Evolutionary conservation across 73 alveolate species (phyloP).

Genomic region (Effrenium voratum): DNA sequence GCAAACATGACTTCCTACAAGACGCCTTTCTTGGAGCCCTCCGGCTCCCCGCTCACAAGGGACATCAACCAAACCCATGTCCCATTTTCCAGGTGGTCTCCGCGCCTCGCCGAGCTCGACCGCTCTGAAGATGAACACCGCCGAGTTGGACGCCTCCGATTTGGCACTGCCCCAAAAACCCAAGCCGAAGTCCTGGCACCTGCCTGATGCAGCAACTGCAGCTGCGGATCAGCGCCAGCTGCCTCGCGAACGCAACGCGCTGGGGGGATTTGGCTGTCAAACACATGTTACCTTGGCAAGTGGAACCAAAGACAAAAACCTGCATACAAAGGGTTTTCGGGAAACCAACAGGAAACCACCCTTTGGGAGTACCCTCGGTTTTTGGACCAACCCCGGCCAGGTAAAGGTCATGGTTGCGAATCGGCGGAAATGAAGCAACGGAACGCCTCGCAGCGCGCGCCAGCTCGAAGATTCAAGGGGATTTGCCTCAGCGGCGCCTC

Average conservation of each 20-base stretch:
- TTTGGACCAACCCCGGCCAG: not conserved
- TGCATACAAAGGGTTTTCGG: not conserved
- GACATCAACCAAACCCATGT: not conserved
- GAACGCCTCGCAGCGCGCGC: slow-evolving; percentile 23
- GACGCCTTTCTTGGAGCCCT: not conserved
- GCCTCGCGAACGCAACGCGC: no score
- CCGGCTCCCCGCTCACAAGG: not conserved
- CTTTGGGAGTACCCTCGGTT: not conserved
- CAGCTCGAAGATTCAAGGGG: slow-evolving; percentile 73
- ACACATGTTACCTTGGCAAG: no score
- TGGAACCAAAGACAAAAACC: no score
- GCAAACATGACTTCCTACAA: not conserved
- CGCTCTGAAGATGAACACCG: slow-evolving; percentile 71
- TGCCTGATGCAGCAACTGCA: slow-evolving; percentile 66
- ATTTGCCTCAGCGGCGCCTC: slow-evolving; percentile 38
- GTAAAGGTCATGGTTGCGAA: no score
- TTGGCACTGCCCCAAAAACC: no score
- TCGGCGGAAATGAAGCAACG: no score
- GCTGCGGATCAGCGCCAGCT: not conserved
- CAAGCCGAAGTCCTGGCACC: no score
- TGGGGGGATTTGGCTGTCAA: no score
- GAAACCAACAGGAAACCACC: no score
- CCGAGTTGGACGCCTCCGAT: slow-evolving; percentile 60
- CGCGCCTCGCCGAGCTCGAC: slow-evolving; percentile 74
- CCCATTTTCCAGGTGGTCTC: not conserved